phyloP scores from a whole-genome alignment of 73 alveolate genomes.

The Blepharisma japonicum region DNA sequence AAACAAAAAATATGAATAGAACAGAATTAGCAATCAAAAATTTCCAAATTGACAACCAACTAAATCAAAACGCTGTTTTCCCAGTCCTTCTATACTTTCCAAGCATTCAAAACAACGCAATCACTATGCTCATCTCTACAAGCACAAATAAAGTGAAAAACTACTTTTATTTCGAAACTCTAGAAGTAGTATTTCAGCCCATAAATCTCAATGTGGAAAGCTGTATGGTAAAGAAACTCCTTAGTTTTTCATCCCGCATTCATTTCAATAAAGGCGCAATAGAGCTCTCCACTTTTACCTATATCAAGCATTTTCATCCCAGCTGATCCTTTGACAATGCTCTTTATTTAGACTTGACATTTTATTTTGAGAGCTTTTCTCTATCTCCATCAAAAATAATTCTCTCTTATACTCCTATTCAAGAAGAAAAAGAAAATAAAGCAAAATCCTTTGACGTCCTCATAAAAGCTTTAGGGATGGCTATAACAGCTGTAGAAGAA shows the following conservation, averaged over 20 bases:
- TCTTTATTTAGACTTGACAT: background rate
- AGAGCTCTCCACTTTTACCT: background rate
- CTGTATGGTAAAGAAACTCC: background rate
- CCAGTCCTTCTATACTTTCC: constrained; percentile 58
- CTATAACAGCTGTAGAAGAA: constrained; percentile 66
- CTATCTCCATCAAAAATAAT: background rate
- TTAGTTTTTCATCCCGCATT: background rate
- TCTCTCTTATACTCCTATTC: constrained; percentile 3
- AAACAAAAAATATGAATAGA: constrained; percentile 31
- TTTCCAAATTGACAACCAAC: constrained; percentile 56
- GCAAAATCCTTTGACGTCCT: constrained; percentile 10
- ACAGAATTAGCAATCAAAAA: constrained; percentile 35
- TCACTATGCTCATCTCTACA: background rate
- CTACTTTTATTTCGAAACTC: background rate
- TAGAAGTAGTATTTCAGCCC: constrained; percentile 16
- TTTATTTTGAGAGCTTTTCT: background rate
- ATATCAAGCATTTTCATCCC: background rate
- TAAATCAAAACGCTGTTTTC: constrained; percentile 34
- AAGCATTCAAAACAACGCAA: background rate
- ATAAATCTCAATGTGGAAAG: background rate
- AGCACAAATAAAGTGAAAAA: background rate
- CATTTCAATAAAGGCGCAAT: background rate
- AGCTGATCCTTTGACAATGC: background rate
- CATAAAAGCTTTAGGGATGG: constrained; percentile 63
- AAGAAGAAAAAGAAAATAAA: constrained; percentile 21